phyloP scores from a whole-genome alignment of 176 grass and related monocot genomes.

The Eleusine indica region DNA sequence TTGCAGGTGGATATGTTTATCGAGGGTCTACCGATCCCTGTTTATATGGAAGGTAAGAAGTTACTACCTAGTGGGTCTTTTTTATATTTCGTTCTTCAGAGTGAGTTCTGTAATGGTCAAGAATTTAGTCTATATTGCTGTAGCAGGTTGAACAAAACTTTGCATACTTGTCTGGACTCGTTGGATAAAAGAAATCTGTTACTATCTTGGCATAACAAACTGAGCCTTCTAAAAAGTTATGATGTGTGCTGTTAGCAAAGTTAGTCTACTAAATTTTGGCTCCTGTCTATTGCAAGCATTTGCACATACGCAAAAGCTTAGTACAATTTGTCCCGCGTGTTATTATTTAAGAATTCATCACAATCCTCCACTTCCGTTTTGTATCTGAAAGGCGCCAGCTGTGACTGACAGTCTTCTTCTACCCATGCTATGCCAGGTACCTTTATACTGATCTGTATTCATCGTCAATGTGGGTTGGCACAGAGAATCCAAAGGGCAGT shows the following conservation, averaged over 20 bases:
- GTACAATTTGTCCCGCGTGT: background rate
- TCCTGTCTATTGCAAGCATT: too few relatives aligned
- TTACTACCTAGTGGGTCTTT: background rate
- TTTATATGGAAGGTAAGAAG: conserved; percentile 48
- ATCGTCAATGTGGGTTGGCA: conserved; percentile 60
- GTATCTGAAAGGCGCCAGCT: background rate
- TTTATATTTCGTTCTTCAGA: background rate
- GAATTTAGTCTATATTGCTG: background rate
- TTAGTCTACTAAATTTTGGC: too few relatives aligned
- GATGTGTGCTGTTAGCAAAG: too few relatives aligned
- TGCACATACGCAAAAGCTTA: too few relatives aligned
- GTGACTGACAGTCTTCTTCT: background rate
- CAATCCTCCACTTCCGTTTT: background rate
- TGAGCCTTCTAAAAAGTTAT: too few relatives aligned
- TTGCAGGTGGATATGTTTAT: conserved; percentile 47
- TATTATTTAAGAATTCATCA: background rate
- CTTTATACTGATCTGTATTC: conserved; percentile 75
- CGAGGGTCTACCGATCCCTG: conserved; percentile 46
- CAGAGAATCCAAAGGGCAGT: conserved; percentile 61
- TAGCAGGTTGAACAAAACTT: background rate
- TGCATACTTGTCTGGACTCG: background rate
- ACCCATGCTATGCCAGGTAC: conserved; percentile 53
- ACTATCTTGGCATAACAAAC: too few relatives aligned
- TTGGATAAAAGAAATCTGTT: background rate
- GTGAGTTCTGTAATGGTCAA: background rate